Conservation (phyloP, 768 basidiomycete genomes). For the Zangia roseola region DNA sequence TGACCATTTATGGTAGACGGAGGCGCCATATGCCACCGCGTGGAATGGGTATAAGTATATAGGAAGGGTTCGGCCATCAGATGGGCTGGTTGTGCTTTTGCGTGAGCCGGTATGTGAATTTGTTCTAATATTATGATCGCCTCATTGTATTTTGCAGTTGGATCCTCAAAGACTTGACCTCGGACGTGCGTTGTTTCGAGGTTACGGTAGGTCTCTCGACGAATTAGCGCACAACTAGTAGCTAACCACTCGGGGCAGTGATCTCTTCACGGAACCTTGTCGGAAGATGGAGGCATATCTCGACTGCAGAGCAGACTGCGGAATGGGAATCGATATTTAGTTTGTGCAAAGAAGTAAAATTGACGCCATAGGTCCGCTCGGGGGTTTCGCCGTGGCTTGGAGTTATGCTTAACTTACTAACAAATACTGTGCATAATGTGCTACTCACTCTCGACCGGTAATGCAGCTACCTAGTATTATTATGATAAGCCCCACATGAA, state of each 20-base stretch:
- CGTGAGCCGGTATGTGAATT: conserved; percentile 47
- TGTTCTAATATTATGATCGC: neutral
- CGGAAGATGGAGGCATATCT: conserved; percentile 43
- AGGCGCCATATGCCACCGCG: conserved; percentile 43
- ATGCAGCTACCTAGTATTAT: too few relatives aligned
- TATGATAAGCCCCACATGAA: too few relatives aligned
- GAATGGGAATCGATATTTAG: conserved; percentile 56
- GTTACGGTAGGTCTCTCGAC: conserved; percentile 40
- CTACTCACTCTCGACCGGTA: too few relatives aligned
- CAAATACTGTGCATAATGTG: too few relatives aligned
- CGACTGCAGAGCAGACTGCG: conserved; percentile 33
- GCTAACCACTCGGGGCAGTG: conserved; percentile 34
- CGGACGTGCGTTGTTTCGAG: conserved; percentile 43
- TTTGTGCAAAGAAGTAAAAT: conserved; percentile 40
- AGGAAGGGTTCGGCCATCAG: conserved; percentile 56
- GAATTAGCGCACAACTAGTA: neutral
- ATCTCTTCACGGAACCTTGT: conserved; percentile 51
- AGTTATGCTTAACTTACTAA: neutral
- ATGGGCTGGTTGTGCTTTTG: conserved; percentile 56
- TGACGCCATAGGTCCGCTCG: conserved; percentile 1
- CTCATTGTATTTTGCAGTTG: conserved; percentile 16
- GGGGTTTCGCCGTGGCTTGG: neutral
- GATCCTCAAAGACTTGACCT: conserved; percentile 27
- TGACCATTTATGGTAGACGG: conserved; percentile 37
- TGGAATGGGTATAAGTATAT: conserved; percentile 59